Percentiles rank a stretch among this genome's conserved stretches.
Conservation (phyloP, 2,329 filamentous ascomycete genomes). For the Lachnellula subtilissima region DNA sequence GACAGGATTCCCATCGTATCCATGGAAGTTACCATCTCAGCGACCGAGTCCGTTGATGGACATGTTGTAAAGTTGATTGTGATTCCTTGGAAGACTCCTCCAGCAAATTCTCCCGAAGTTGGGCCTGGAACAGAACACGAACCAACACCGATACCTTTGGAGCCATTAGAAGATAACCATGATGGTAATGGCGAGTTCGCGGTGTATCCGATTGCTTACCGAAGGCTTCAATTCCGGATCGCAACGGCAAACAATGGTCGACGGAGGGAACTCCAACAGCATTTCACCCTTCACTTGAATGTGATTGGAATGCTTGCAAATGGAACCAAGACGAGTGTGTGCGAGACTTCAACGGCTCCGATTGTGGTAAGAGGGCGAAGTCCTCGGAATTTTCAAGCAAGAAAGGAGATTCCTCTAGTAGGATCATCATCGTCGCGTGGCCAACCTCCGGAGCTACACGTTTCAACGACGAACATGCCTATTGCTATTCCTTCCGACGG, state of each 20-base stretch:
- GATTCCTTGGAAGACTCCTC: conserved; percentile 96
- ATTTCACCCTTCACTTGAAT: conserved; percentile 87
- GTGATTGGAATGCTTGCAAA: conserved; percentile 79
- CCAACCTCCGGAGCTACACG: conserved; percentile 29
- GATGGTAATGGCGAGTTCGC: conserved; percentile 61
- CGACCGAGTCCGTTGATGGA: conserved; percentile 90
- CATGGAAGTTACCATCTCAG: conserved; percentile 84
- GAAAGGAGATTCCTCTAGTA: conserved; percentile 80
- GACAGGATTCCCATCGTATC: conserved; percentile 77
- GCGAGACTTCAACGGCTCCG: conserved; percentile 79
- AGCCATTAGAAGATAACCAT: conserved; percentile 52
- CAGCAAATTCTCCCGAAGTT: conserved; percentile 67
- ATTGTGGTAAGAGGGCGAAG: conserved; percentile 92
- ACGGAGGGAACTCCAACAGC: conserved; percentile 90
- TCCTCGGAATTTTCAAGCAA: conserved; percentile 88
- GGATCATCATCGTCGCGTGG: conserved; percentile 32
- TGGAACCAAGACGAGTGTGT: conserved; percentile 74
- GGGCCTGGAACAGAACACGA: conserved; percentile 71
- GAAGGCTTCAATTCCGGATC: conserved; percentile 85
- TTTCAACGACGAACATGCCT: conserved; percentile 22
- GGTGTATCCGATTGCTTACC: conserved; percentile 91
- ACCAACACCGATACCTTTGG: conserved; percentile 73
- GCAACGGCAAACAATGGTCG: conserved; percentile 95
- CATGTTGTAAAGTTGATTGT: conserved; percentile 91
- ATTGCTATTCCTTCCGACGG: conserved; percentile 13